Base-by-base conservation (phyloP, 192 early-diverging fungal species). In the Oehlia diaphana region DNA sequence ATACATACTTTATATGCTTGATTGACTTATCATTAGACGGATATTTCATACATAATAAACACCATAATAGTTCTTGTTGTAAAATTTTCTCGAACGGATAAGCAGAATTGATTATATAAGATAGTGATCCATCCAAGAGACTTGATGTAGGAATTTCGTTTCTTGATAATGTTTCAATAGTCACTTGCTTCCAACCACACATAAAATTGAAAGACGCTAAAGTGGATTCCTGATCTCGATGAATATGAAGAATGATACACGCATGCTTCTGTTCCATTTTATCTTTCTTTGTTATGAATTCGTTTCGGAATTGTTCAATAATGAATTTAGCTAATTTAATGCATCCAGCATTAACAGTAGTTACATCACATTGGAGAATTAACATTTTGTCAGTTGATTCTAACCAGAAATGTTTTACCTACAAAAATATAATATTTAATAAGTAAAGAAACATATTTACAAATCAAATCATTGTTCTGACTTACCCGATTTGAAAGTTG, bases 31-130 rank as follows among this genome's bases (percentile, higher is more conserved):
- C 0, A 42, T 31, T 49, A 23, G 63, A 47, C 21, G 77, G 63
- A 13, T 78, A 78, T 73, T 70, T 78, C 21, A 78, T 78, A 19
- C 77, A 78, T 21, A 78, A 12, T 44, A 78, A 35, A 49, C 77
- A 78, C 77, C 77, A 78, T 49, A 71, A 71, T 31, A 78, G 42
- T 71, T 78, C 77, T 44, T 71, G 42, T 70, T 53, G 35, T 26
- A 78, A 71, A 26, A 78, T 78, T 26, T 78, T 31, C 49, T 78
- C 42, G 35, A 78, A 78, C n/a, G 77, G 77, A 71, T 78, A 78
- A 23, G 50, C 28, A 35, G 35, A 39, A n/a, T 78, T 26, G 9
- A 78, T 71, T 26, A 78, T 62, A 7, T 70, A 67, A 71, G 23
- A 73, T 14, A 78, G 26, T 19, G 35, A n/a, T 16, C 49, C 37